Base-by-base conservation (phyloP, 768 basidiomycete genomes). In the Trametes cubensis region DNA sequence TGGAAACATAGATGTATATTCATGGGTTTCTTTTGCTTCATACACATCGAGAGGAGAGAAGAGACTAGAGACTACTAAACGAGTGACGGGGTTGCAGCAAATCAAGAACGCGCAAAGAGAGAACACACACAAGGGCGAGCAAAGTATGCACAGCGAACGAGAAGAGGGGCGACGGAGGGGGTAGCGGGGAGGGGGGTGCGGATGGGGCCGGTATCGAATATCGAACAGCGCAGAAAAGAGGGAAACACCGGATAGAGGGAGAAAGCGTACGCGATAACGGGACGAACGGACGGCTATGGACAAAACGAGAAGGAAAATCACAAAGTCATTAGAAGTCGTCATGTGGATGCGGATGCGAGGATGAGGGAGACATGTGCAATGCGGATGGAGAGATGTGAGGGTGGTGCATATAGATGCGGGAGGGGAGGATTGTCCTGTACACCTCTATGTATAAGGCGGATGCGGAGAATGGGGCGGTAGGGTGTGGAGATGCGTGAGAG, bases 161-260 rank as follows among this genome's bases (percentile, higher is more conserved):
- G 65, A 67, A 67, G 66, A 66, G 65, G 61, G 63, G 65, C 60
- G 58, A 61, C 54, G 55, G 55, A 40, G 59, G 66, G 54, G 65
- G 62, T 62, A 66, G 40, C 60, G 65, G 55, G 59, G 25, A 63
- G 67, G 61, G 49, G 55, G 62, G 30, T 58, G 48, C 53, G 61
- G 63, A 58, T 58, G 58, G 63, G 63, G 48, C 63, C 63, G 62
- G 63, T 50, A 26, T 50, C 47, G 60, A 64, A 10, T 64, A 60
- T 60, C 30, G 44, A 60, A 53, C 38, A 63, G 44, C 39, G 55
- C 46, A 42, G 23, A 41, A 58, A 61, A 64, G 51, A 41, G 55
- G 51, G 56, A 44, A 58, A 38, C n/a, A 57, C 23, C 58, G 46
- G 51, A 58, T 40, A 57, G 52, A 21, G 23, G 38, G 42, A 42